Conservation (phyloP, 495 filamentous ascomycete genomes). For the Sporormia fimetaria region DNA sequence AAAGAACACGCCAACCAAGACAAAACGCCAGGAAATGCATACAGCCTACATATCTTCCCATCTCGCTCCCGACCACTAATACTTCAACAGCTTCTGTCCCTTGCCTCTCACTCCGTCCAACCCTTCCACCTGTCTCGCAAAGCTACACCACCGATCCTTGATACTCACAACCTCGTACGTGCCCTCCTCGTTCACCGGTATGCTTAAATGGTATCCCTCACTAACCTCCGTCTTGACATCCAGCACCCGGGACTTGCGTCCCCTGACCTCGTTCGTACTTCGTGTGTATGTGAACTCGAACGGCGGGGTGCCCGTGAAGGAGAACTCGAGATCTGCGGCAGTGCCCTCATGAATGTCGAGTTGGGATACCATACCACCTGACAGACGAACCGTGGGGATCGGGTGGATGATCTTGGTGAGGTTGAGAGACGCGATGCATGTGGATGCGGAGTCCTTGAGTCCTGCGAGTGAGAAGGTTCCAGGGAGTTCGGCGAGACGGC, state of each 20-base stretch:
- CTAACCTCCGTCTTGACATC: conserved; percentile 82
- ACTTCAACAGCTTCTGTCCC: conserved; percentile 32
- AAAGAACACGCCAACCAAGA: no score
- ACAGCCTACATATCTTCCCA: conserved; percentile 7
- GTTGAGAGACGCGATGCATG: conserved; percentile 67
- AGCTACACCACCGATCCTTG: conserved; percentile 81
- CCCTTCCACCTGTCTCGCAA: conserved; percentile 52
- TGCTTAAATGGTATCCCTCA: conserved; percentile 64
- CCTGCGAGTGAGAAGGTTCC: conserved; percentile 80
- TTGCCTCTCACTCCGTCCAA: conserved; percentile 27
- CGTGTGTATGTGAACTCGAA: conserved; percentile 97
- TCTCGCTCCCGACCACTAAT: conserved; percentile 20
- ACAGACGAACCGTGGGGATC: conserved; percentile 81
- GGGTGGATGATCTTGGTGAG: conserved; percentile 75
- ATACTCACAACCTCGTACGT: conserved; percentile 95
- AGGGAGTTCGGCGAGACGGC: conserved; percentile 78
- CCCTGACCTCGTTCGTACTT: conserved; percentile 66
- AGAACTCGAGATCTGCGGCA: conserved; percentile 81
- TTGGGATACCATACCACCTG: conserved; percentile 60
- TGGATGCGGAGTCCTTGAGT: conserved; percentile 67
- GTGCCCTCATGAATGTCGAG: conserved; percentile 95
- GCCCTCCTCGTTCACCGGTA: conserved; percentile 79
- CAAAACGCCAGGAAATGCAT: conserved; percentile 13
- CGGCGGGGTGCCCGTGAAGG: conserved; percentile 88
- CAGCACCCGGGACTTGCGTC: conserved; percentile 49